A percentile compares a stretch with the other conserved stretches of the same genome.
Conservation (phyloP, 805 yeast species). For the Candida qinlingensis region DNA sequence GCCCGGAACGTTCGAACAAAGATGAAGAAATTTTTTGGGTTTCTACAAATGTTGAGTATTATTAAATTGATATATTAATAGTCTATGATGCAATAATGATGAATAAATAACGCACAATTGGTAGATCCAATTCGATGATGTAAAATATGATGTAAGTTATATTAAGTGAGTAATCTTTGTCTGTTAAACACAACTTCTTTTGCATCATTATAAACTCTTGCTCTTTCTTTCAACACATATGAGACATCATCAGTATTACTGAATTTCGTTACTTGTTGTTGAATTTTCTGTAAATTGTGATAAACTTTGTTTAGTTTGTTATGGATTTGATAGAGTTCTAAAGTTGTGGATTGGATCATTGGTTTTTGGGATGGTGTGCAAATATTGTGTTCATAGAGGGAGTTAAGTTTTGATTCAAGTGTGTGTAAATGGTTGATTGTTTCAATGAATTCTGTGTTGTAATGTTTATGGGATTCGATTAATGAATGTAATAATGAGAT, state of each 20-base stretch:
- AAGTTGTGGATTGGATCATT: not conserved
- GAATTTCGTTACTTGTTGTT: constrained; percentile 9
- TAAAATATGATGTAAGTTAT: no score
- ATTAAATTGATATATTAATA: no score
- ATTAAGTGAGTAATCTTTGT: constrained; percentile 4
- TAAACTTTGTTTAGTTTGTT: constrained; percentile 4
- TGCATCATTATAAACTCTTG: constrained; percentile 25
- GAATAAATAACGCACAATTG: no score
- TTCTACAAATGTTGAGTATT: no score
- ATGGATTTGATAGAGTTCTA: constrained; percentile 1
- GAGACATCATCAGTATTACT: constrained; percentile 20
- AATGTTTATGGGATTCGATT: constrained; percentile 7
- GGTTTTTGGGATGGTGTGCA: constrained; percentile 3
- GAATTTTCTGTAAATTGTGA: constrained; percentile 14
- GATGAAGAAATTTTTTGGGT: no score
- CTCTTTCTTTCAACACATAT: constrained; percentile 25
- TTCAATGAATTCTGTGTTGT: constrained; percentile 10
- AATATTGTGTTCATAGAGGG: not conserved
- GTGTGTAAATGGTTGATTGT: not conserved
- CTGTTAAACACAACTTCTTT: constrained; percentile 18
- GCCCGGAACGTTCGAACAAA: no score
- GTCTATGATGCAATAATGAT: no score
- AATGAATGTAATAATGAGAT: constrained; percentile 3
- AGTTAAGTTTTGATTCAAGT: not conserved
- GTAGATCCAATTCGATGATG: no score